These are phyloP conservation scores for Nakaseomyces glabratus DNA, from an alignment of 1,139 yeast genomes.

Conservation along the genomic window DNA sequence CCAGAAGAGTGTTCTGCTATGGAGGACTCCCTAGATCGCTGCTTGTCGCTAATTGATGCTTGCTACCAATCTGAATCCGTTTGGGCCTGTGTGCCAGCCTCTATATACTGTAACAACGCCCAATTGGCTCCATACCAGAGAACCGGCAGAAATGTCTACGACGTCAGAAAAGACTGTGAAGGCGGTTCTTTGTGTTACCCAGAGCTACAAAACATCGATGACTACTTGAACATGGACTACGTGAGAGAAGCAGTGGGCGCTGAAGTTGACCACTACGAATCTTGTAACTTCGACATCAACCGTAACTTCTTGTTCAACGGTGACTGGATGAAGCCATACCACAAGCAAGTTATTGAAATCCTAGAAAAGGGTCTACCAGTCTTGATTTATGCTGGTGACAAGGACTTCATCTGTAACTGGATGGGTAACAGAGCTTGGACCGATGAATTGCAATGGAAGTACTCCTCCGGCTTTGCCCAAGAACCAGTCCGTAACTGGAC, in stretches of 20 bases:
- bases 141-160: conserved; percentile 91
- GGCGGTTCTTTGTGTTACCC: conserved; percentile 69
- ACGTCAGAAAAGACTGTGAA: conserved; percentile 80
- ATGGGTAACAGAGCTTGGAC: conserved; percentile 83
- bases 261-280: conserved; percentile 72
- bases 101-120: conserved; percentile 82
- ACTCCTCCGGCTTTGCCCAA: conserved; percentile 42
- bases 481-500: conserved; percentile 36
- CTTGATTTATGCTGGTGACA: conserved; percentile 75
- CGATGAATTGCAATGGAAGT: conserved; percentile 57
- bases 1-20: conserved; percentile 67
- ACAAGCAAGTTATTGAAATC: conserved; percentile 48
- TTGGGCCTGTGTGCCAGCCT: conserved; percentile 90
- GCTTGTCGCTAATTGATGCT: conserved; percentile 66
- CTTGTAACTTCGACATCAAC: conserved; percentile 80
- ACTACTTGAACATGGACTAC: conserved; percentile 56
- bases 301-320: conserved; percentile 78
- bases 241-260: conserved; percentile 85
- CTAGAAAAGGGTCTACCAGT: conserved; percentile 57
- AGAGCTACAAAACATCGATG: conserved; percentile 55
- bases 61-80: conserved; percentile 75
- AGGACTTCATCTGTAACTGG: conserved; percentile 83
- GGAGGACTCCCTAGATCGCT: conserved; percentile 68
- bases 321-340: conserved; percentile 88
- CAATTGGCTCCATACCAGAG: conserved; percentile 80